A percentile compares a stretch with the other conserved stretches of the same genome.
These are phyloP conservation scores for Raphanus hybrid DNA, from an alignment of 441 rosid species.

Conservation along the genomic window DNA sequence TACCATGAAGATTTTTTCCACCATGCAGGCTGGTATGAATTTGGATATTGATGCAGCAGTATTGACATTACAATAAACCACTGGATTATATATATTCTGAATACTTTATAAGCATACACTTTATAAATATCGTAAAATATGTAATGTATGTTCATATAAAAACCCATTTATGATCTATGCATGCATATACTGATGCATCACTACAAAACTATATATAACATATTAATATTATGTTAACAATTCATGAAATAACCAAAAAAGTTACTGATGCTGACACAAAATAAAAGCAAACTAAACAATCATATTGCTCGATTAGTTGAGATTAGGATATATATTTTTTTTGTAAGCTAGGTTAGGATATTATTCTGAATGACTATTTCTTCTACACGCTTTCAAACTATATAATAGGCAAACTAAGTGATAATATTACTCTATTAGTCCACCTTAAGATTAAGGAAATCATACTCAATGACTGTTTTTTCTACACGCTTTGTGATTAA, in stretches of 20 bases:
- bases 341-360: not conserved
- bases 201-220: not conserved
- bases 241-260: not conserved
- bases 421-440: not conserved
- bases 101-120: not conserved
- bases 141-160: not conserved
- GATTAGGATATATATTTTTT: not conserved
- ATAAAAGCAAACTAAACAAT: not conserved
- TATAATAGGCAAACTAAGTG: not conserved
- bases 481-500: not conserved
- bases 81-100: not conserved
- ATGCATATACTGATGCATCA: too few relatives aligned
- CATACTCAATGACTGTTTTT: not conserved
- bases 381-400: not conserved
- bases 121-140: not conserved
- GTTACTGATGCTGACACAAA: not conserved
- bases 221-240: not conserved
- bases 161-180: not conserved
- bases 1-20: not conserved
- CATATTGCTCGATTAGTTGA: not conserved
- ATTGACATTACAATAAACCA: not conserved
- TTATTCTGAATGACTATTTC: not conserved
- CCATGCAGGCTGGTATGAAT: not conserved
- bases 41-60: not conserved
- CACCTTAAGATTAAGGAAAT: not conserved